Base-by-base conservation (phyloP, 345 rosid genomes). In the Aurinia saxatilis region DNA sequence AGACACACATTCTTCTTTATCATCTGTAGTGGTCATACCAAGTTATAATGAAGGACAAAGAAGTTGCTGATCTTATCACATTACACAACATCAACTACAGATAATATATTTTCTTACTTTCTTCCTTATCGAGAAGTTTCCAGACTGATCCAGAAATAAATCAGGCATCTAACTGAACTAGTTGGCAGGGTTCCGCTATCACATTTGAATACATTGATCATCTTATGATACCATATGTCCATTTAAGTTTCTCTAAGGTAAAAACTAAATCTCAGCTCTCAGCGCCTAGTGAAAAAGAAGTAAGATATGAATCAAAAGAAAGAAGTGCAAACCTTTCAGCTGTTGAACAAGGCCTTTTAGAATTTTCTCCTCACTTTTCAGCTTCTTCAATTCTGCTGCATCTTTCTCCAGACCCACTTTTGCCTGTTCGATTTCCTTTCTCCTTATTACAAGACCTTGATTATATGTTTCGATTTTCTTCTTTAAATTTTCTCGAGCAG, bases 321-420 rank as follows among this genome's bases (percentile, higher is more conserved):
- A 64, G 48, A 29, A 44, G 0, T 7, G 6, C 36, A 36, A 37
- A 95, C 99, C 97, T 87, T 77, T 86, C 53, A 95, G 85, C 66
- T 80, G 85, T 61, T 90, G 77, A 65, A 86, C 95, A 13, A 86
- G 82, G 57, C 76, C 82, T 73, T 84, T 95, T 40, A 95, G 77
- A 38, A 72, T 47, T 63, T 78, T 84, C 85, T 90, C 96, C 79
- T 90, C 96, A 36, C 55, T 66, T 75, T 82, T 83, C 51, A 95
- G 80, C 69, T 80, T 84, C 57, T 77, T 50, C 35, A 90, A 50
- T 41, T 90, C 89, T 35, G 82, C 85, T 78, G 77, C 87, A 55
- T 88, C 95, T 64, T 90, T 84, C 54, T 73, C 88, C 15, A 88
- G 16, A 37, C 80, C 83, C n/a, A 51, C 50, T 70, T 77, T 84